Conservation (phyloP, 495 filamentous ascomycete species). For the Aspergillus ellipticus region DNA sequence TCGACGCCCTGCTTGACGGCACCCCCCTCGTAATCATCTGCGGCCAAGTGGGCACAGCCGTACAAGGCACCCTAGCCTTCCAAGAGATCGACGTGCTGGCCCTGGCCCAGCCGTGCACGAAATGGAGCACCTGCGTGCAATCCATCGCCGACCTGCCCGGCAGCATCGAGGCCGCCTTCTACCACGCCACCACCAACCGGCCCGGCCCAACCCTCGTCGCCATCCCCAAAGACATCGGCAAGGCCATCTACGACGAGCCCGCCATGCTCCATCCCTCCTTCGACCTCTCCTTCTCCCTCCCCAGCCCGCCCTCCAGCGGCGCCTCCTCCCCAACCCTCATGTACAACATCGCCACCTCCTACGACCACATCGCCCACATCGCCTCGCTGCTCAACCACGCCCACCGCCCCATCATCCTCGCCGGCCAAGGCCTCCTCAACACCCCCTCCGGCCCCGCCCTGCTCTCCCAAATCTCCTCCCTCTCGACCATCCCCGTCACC, state of each 20-base stretch:
- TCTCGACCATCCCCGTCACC: conserved; percentile 61
- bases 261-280: conserved; percentile 53
- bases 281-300: neutral
- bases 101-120: conserved; percentile 57
- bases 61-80: conserved; percentile 60
- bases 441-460: conserved; percentile 13
- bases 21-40: conserved; percentile 62
- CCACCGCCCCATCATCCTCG: conserved; percentile 60
- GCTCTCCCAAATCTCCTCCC: conserved; percentile 53
- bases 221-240: conserved; percentile 58
- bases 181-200: conserved; percentile 56
- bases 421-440: conserved; percentile 54
- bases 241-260: conserved; percentile 43
- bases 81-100: conserved; percentile 60
- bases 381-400: conserved; percentile 57
- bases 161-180: conserved; percentile 62
- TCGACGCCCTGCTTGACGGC: conserved; percentile 59
- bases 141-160: conserved; percentile 56
- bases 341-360: conserved; percentile 40
- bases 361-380: conserved; percentile 48
- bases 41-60: conserved; percentile 50
- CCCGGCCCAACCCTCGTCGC: conserved; percentile 60
- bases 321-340: neutral
- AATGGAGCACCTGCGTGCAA: conserved; percentile 65
- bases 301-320: conserved; percentile 5